These are phyloP conservation scores for Fusarium chaquense DNA, from an alignment of 2,329 filamentous ascomycete species.

Conservation along the genomic window DNA sequence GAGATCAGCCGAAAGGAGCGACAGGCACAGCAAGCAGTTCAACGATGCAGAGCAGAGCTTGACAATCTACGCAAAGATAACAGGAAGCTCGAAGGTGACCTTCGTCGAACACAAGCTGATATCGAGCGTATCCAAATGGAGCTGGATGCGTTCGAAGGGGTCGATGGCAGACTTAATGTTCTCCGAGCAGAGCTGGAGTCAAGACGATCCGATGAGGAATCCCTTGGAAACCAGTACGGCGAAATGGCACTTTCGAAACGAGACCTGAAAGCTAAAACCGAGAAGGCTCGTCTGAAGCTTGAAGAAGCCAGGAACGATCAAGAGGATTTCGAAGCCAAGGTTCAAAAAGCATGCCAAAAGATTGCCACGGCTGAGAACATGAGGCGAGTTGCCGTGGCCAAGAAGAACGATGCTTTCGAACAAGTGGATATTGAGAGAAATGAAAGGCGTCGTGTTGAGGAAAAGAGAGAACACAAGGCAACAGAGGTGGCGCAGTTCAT, in stretches of 20 bases:
- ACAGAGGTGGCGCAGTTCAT: slow-evolving; percentile 66
- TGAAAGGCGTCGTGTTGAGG: slow-evolving; percentile 59
- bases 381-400: slow-evolving; percentile 65
- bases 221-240: slow-evolving; percentile 68
- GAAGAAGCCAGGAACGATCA: slow-evolving; percentile 52
- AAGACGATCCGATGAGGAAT: slow-evolving; percentile 61
- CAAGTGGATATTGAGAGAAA: slow-evolving; percentile 61
- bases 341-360: slow-evolving; percentile 69
- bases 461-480: slow-evolving; percentile 61
- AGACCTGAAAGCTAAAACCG: slow-evolving; percentile 59
- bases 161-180: slow-evolving; percentile 73
- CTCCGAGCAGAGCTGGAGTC: slow-evolving; percentile 70
- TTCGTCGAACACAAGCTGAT: slow-evolving; percentile 71
- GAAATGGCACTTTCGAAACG: slow-evolving; percentile 62
- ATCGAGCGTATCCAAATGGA: slow-evolving; percentile 65
- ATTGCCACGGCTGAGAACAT: slow-evolving; percentile 61
- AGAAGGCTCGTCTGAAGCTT: slow-evolving; percentile 55
- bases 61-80: slow-evolving; percentile 57
- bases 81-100: slow-evolving; percentile 61
- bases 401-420: slow-evolving; percentile 72
- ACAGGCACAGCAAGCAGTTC: slow-evolving; percentile 60
- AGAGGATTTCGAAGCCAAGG: slow-evolving; percentile 58
- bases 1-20: slow-evolving; percentile 63
- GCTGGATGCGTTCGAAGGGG: slow-evolving; percentile 74
- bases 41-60: slow-evolving; percentile 61